Conservation (phyloP, 331 rosid species). For the Malus hybrid region DNA sequence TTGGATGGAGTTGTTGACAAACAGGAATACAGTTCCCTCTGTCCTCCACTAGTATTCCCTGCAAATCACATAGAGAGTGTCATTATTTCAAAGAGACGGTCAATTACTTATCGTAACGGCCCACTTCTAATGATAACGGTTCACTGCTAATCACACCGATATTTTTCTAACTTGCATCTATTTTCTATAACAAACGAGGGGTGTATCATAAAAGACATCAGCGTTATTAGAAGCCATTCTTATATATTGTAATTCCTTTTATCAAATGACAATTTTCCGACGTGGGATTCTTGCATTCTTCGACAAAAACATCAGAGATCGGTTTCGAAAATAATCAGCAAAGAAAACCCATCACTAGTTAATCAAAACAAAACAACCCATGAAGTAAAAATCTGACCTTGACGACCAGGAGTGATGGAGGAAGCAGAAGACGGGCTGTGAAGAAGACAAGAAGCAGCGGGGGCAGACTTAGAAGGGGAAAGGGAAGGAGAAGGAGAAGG, state of each 20-base stretch:
- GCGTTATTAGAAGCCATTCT: background rate
- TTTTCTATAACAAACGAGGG: background rate
- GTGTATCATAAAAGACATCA: too few relatives aligned
- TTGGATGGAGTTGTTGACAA: background rate
- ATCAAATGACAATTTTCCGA: background rate
- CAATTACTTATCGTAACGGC: background rate
- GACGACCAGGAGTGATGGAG: background rate
- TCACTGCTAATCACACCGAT: too few relatives aligned
- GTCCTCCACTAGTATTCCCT: background rate
- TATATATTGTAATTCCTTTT: background rate
- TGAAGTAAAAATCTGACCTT: background rate
- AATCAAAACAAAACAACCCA: background rate
- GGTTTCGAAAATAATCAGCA: background rate
- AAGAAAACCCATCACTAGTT: background rate
- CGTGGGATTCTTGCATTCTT: background rate
- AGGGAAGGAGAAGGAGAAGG: background rate
- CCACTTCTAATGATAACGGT: too few relatives aligned
- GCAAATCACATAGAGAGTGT: background rate
- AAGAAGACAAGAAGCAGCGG: background rate
- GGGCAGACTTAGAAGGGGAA: background rate
- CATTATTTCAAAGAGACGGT: background rate
- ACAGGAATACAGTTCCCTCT: background rate
- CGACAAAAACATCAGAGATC: background rate
- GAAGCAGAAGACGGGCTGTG: background rate
- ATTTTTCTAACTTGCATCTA: background rate